Base-by-base conservation (phyloP, 106 monocot genomes). In the Apostasia shenzhenica region DNA sequence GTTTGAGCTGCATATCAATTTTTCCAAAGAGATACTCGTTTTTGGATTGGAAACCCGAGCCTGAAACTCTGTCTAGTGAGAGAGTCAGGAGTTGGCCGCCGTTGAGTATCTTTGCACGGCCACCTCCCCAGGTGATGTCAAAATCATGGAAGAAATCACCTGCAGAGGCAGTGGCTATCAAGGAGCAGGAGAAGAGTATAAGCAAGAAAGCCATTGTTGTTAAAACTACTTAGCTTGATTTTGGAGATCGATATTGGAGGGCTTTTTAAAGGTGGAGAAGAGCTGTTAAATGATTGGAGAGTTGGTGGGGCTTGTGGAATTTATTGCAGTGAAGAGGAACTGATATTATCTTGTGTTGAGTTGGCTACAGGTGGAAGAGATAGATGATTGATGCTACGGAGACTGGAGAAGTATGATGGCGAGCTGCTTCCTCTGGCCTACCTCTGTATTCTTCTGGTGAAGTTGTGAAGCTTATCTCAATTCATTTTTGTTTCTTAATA, bases 11-110 rank as follows among this genome's bases (percentile, higher is more conserved):
- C 74, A 74, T 67, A 45, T 74, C 74, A n/a, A 74, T 67, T 58
- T 58, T 74, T 39, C 75, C 75, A 59, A 67, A 75, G 2, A 75
- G 75, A 49, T 67, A 75, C 51, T 75, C 67, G 41, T 67, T 39
- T 67, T 75, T 75, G 59, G 75, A 67, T 38, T 75, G 75, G 48
- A 75, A 75, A 0, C 75, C 75, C 42, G 75, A 75, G 66, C 75
- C 75, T 4, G 75, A 75, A 38, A 3, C 12, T 41, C 51, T 75
- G 50, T 75, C 75, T 2, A 75, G 58, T 6, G 75, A 75, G n/a
- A 75, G 55, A 40, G 46, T 75, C 8, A 75, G 75, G 38, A 67
- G 67, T 46, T 75, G 7, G 0, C 75, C 75, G 10, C 43, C 67
- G 42, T 75, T 63, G 39, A 67, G 58, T 9, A 75, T 60, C 52